These are phyloP conservation scores for Pinus albicaulis DNA, from an alignment of 75 land plant species.

Conservation along the genomic window DNA sequence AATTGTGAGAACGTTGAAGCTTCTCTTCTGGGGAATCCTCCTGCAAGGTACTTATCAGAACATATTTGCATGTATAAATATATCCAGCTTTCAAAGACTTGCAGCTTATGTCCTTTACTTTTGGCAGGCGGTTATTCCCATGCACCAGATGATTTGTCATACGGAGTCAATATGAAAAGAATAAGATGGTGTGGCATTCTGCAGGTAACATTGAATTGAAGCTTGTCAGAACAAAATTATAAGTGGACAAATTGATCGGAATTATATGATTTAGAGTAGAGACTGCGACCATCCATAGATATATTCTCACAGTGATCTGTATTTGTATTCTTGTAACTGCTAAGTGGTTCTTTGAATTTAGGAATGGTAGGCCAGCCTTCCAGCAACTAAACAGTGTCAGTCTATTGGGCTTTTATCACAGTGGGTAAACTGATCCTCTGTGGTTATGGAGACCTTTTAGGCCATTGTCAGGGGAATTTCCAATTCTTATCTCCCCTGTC, in stretches of 20 bases:
- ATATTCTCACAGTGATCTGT: neutral
- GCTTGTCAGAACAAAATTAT: neutral
- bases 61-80: neutral
- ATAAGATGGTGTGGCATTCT: conserved; percentile 90
- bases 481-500: neutral
- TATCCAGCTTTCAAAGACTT: neutral
- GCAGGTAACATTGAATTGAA: conserved; percentile 43
- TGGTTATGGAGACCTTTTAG: too few relatives aligned
- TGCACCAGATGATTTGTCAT: conserved; percentile 74
- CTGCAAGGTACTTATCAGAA: conserved; percentile 60
- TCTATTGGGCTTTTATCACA: neutral
- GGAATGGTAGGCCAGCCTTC: neutral
- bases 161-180: conserved; percentile 80
- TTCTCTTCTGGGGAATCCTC: conserved; percentile 79
- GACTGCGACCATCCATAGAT: neutral
- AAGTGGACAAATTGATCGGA: neutral
- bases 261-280: neutral
- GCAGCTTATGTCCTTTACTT: conserved; percentile 3
- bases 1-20: conserved; percentile 60
- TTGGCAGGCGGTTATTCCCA: conserved; percentile 79
- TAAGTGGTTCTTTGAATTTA: neutral
- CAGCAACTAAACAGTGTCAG: neutral
- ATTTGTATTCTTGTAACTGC: neutral
- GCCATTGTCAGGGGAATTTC: neutral
- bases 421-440: neutral